These are phyloP conservation scores for Strobilomyces confusus DNA, from an alignment of 768 basidiomycete genomes.

Conservation along the genomic window DNA sequence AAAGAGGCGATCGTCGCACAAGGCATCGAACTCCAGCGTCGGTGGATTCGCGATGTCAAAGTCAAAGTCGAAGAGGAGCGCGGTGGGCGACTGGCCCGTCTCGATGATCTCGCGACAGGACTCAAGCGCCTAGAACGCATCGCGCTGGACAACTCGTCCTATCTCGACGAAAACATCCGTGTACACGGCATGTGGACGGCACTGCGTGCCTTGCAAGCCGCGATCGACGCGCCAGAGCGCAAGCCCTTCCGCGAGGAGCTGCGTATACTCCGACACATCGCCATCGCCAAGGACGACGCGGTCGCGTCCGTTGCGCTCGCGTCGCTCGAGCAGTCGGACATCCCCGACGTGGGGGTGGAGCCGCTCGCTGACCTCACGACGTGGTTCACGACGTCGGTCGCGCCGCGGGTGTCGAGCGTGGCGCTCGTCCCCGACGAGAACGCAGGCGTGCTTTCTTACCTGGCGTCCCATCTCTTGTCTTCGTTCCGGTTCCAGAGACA, in stretches of 20 bases:
- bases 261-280: slow-evolving; percentile 70
- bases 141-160: slow-evolving; percentile 84
- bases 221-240: slow-evolving; percentile 61
- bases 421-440: slow-evolving; percentile 89
- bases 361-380: slow-evolving; percentile 84
- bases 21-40: slow-evolving; percentile 94
- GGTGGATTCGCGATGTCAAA: slow-evolving; percentile 97
- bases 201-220: slow-evolving; percentile 71
- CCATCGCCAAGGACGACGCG: slow-evolving; percentile 66
- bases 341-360: slow-evolving; percentile 80
- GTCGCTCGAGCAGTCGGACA: slow-evolving; percentile 62
- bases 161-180: slow-evolving; percentile 91
- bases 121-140: slow-evolving; percentile 89
- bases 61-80: slow-evolving; percentile 95
- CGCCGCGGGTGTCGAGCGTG: slow-evolving; percentile 81
- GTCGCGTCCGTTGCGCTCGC: slow-evolving; percentile 64
- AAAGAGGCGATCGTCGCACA: slow-evolving; percentile 94
- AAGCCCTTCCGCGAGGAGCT: slow-evolving; percentile 90
- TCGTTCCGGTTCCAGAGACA: slow-evolving; percentile 74
- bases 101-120: slow-evolving; percentile 87
- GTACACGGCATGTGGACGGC: slow-evolving; percentile 92
- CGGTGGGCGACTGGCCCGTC: slow-evolving; percentile 89
- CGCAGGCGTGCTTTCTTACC: slow-evolving; percentile 82
- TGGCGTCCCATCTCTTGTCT: slow-evolving; percentile 76
- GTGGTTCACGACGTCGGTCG: slow-evolving; percentile 87